Percentiles rank a stretch among this genome's conserved stretches.
Evolutionary conservation across 2,329 filamentous ascomycete species (phyloP).

Genomic region (Fusarium veterinarium): DNA sequence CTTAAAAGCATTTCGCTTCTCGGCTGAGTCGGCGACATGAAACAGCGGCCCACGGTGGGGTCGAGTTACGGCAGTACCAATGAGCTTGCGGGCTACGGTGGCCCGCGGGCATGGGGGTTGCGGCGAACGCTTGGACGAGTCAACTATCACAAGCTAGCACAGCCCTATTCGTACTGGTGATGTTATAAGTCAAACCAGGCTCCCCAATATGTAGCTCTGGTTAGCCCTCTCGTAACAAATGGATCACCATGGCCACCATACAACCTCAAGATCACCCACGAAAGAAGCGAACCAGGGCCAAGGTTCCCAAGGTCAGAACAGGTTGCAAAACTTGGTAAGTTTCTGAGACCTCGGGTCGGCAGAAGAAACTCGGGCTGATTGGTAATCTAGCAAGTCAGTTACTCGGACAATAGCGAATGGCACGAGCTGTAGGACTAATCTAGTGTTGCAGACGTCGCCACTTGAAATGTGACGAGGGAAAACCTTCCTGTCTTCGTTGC

Average conservation of each 20-base stretch:
- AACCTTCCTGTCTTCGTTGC: conserved; percentile 19
- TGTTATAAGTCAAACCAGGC: not conserved
- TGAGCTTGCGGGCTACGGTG: not conserved
- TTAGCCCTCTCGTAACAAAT: conserved; percentile 7
- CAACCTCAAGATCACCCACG: conserved; percentile 5
- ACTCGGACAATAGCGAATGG: not conserved
- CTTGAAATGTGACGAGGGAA: conserved; percentile 32
- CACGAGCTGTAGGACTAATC: not conserved
- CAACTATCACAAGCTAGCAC: not conserved
- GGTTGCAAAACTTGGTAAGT: conserved; percentile 34
- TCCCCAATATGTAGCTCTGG: not conserved
- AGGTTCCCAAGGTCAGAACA: conserved; percentile 18
- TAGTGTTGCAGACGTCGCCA: conserved; percentile 27
- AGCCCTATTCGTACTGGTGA: not conserved
- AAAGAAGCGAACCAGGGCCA: conserved; percentile 29
- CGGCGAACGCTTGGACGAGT: not conserved
- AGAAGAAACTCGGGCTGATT: not conserved
- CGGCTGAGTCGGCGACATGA: not conserved
- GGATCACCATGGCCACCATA: not conserved
- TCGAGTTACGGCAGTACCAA: conserved; percentile 1
- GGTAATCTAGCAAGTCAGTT: conserved; percentile 13
- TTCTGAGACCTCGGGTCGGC: too few relatives aligned
- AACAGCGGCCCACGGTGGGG: not conserved
- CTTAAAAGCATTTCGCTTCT: not conserved
- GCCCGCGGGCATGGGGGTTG: not conserved